Evolutionary conservation across 108 stramenopile genomes (phyloP).

Genomic region (Heterococcus sp.): DNA sequence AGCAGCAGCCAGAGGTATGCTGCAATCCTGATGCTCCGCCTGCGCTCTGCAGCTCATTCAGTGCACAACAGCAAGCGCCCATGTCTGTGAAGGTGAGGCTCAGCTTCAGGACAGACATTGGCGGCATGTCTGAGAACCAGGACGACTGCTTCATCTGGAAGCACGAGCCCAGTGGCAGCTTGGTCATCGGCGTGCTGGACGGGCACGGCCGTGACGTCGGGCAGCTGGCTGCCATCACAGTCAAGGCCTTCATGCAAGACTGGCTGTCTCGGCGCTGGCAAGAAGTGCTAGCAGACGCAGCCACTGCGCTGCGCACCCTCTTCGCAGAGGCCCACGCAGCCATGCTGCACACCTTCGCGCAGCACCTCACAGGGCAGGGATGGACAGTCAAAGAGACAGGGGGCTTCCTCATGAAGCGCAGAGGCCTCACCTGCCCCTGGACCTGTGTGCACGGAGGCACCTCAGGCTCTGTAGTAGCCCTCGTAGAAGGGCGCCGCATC

Average conservation of each 20-base stretch:
- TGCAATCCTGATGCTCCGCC: background rate
- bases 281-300: constrained; percentile 21
- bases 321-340: constrained; percentile 30
- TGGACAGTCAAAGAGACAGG: constrained; percentile 38
- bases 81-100: constrained; percentile 14
- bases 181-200: constrained; percentile 39
- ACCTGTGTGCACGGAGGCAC: constrained; percentile 42
- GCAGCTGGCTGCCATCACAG: constrained; percentile 16
- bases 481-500: constrained; percentile 26
- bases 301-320: constrained; percentile 19
- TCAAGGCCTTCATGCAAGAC: constrained; percentile 30
- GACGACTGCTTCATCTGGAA: constrained; percentile 40
- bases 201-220: constrained; percentile 41
- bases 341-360: constrained; percentile 14
- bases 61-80: background rate
- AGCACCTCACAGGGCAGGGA: constrained; percentile 10
- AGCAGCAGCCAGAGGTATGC: background rate
- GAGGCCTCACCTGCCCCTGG: constrained; percentile 25
- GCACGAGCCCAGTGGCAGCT: constrained; percentile 34
- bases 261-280: constrained; percentile 20
- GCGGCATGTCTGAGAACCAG: constrained; percentile 42
- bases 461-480: constrained; percentile 15
- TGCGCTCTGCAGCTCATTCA: background rate
- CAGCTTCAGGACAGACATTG: constrained; percentile 33
- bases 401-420: constrained; percentile 35